A percentile compares a stretch with the other conserved stretches of the same genome.
These are phyloP conservation scores for Closterium sp. DNA, from an alignment of 139 green algal species.

Conservation along the genomic window DNA sequence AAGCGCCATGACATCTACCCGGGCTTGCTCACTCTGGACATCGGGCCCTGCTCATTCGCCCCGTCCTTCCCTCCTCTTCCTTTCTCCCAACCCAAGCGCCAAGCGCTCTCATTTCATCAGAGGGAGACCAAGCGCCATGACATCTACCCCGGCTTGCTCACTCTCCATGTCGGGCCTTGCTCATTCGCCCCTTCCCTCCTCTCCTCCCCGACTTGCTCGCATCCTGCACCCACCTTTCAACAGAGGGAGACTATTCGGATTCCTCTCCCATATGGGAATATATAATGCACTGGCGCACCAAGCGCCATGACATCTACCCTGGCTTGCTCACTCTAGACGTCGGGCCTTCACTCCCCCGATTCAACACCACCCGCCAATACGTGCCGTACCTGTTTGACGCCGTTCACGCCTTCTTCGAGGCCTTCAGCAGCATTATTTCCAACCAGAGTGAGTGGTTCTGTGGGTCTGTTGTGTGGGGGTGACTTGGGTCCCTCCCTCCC, in stretches of 20 bases:
- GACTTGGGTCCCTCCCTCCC: not conserved
- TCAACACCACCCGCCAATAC: slow-evolving; percentile 6
- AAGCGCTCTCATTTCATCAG: not conserved
- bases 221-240: too few species aligned
- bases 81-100: too few species aligned
- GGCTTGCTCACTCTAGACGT: not conserved
- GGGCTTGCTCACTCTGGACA: not conserved
- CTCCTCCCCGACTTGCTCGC: too few species aligned
- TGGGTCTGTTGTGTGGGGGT: not conserved
- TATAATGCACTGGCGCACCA: not conserved
- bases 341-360: not conserved
- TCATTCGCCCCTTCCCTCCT: too few species aligned
- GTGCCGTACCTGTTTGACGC: slow-evolving; percentile 29
- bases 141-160: not conserved
- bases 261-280: not conserved
- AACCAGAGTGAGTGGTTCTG: not conserved
- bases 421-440: too few species aligned
- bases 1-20: not conserved
- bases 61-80: not conserved
- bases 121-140: not conserved
- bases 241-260: too few species aligned
- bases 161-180: not conserved
- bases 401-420: not conserved
- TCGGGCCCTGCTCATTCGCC: too few species aligned
- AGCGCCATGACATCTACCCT: not conserved